A percentile compares a stretch with the other conserved stretches of the same genome.
Evolutionary conservation across 768 basidiomycete species (phyloP).

Genomic region (Gloeophyllum trabeum): DNA sequence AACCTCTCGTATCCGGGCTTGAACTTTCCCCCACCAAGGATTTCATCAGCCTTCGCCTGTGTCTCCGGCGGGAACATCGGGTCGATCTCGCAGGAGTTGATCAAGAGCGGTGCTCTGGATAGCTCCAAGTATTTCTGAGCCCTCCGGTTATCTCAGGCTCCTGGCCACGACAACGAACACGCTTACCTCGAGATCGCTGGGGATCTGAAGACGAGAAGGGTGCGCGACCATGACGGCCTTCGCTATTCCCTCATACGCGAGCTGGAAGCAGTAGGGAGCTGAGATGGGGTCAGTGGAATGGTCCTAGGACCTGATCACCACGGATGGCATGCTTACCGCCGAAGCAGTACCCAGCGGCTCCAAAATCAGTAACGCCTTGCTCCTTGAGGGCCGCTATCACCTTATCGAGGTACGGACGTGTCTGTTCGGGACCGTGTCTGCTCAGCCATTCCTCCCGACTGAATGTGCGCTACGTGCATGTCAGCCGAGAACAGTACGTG

Average conservation of each 20-base stretch:
- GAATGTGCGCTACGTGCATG: constrained; percentile 6
- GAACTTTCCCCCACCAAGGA: constrained; percentile 35
- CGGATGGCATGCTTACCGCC: constrained; percentile 15
- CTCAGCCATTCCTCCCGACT: constrained; percentile 22
- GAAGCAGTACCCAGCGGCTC: constrained; percentile 31
- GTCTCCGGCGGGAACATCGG: constrained; percentile 34
- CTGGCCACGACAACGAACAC: constrained; percentile 3
- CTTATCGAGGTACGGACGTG: constrained; percentile 23
- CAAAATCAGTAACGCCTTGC: constrained; percentile 26
- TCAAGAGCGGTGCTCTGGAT: constrained; percentile 47
- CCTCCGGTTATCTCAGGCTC: no score
- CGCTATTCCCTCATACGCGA: constrained; percentile 29
- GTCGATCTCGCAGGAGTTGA: constrained; percentile 55
- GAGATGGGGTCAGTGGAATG: not conserved
- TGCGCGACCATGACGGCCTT: constrained; percentile 31
- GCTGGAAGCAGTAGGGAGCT: constrained; percentile 31
- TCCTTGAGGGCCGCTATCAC: constrained; percentile 25
- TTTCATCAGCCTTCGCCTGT: constrained; percentile 32
- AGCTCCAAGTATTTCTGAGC: constrained; percentile 33
- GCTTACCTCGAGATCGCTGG: constrained; percentile 50
- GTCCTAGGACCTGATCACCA: not conserved
- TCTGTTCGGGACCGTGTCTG: constrained; percentile 19
- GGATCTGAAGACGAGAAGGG: constrained; percentile 41
- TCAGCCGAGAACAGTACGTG: no score
- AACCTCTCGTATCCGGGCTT: constrained; percentile 37